A percentile compares a stretch with the other conserved stretches of the same genome.
phyloP scores from a whole-genome alignment of 352 stramenopile species.

The Phytophthora aleatoria region DNA sequence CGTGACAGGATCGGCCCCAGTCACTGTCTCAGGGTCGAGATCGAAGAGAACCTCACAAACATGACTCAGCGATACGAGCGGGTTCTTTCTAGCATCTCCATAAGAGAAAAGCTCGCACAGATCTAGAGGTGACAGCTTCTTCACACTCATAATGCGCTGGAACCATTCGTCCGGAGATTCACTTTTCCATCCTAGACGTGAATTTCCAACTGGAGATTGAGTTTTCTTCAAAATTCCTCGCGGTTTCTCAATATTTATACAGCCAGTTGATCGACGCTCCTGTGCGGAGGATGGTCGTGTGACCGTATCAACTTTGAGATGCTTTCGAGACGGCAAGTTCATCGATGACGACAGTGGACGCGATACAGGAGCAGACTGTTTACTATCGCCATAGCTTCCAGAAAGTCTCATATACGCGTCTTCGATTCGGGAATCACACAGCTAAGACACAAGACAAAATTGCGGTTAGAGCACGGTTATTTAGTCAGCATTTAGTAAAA shows the following conservation, averaged over 20 bases:
- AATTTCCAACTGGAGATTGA: slow-evolving; percentile 1
- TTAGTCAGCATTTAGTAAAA: not conserved
- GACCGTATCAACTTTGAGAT: not conserved
- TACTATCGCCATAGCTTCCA: not conserved
- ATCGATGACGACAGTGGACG: slow-evolving; percentile 10
- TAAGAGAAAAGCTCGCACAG: slow-evolving; percentile 61
- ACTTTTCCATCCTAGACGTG: not conserved
- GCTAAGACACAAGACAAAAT: slow-evolving; percentile 9
- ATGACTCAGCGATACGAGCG: slow-evolving; percentile 46
- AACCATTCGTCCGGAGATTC: slow-evolving; percentile 61
- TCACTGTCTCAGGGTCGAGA: slow-evolving; percentile 34
- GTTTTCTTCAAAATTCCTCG: slow-evolving; percentile 30
- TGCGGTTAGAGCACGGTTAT: not conserved
- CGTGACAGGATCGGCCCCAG: slow-evolving; percentile 48
- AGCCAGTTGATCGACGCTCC: not conserved
- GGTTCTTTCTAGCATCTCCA: slow-evolving; percentile 44
- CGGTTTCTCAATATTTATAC: not conserved
- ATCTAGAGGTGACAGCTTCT: slow-evolving; percentile 57
- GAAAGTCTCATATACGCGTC: slow-evolving; percentile 26
- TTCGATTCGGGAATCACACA: slow-evolving; percentile 30
- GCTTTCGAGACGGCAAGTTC: slow-evolving; percentile 8
- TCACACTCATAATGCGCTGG: slow-evolving; percentile 47
- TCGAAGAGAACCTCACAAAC: slow-evolving; percentile 66
- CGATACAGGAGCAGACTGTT: not conserved
- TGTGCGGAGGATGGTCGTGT: slow-evolving; percentile 26